A percentile compares a stretch with the other conserved stretches of the same genome.
These are phyloP conservation scores for Tolypocladium tropicale DNA, from an alignment of 2,329 filamentous ascomycete genomes.

Conservation along the genomic window DNA sequence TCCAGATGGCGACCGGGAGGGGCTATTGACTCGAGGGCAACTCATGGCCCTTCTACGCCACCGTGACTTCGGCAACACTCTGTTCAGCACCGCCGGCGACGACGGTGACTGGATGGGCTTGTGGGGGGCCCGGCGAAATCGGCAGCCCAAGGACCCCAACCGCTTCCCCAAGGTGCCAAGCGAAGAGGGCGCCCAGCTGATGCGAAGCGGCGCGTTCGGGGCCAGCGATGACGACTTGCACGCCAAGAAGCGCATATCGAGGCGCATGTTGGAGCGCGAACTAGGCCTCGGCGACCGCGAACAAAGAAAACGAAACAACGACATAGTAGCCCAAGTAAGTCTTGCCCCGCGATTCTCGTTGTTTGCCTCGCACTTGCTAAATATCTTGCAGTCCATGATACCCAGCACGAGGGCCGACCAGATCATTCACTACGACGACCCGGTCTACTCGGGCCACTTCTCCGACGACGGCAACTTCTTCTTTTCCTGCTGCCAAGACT, in stretches of 20 bases:
- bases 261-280: constrained; percentile 71
- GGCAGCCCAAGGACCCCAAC: constrained; percentile 35
- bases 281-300: constrained; percentile 57
- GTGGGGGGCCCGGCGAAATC: constrained; percentile 33
- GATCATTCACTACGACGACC: constrained; percentile 75
- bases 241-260: constrained; percentile 51
- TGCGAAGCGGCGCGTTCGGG: constrained; percentile 77
- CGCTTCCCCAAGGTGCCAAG: constrained; percentile 79
- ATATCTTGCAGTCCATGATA: constrained; percentile 51
- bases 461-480: constrained; percentile 97
- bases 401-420: constrained; percentile 71
- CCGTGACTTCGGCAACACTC: constrained; percentile 23
- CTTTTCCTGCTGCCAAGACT: constrained; percentile 85
- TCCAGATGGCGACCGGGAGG: constrained; percentile 14
- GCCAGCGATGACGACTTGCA: constrained; percentile 45
- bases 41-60: constrained; percentile 29
- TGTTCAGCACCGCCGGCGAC: constrained; percentile 27
- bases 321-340: constrained; percentile 57
- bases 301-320: constrained; percentile 49
- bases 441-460: constrained; percentile 93
- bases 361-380: background rate
- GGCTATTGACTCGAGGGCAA: constrained; percentile 24
- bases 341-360: background rate
- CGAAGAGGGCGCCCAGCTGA: constrained; percentile 63
- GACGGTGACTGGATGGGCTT: constrained; percentile 23